phyloP scores from a whole-genome alignment of 257 asterid species.

The Marsdenia floribunda region DNA sequence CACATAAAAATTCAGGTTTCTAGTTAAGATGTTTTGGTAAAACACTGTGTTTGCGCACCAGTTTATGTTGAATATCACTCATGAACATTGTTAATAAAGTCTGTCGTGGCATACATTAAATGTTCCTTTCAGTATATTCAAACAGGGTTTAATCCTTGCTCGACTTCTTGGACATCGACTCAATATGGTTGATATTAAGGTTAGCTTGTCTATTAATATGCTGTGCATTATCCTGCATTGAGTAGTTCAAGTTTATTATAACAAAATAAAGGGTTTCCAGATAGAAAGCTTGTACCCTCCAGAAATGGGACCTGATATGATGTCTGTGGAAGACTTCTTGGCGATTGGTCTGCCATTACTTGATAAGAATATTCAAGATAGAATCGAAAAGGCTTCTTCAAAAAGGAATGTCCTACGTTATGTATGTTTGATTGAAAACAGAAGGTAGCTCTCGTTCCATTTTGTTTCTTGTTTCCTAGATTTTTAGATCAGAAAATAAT shows the following conservation, averaged over 20 bases:
- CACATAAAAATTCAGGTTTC: neutral
- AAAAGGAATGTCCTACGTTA: slow-evolving; percentile 88
- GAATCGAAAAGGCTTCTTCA: slow-evolving; percentile 54
- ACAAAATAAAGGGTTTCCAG: slow-evolving; percentile 27
- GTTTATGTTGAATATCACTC: neutral
- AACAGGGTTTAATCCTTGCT: slow-evolving; percentile 86
- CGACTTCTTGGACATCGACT: slow-evolving; percentile 81
- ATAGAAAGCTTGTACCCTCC: slow-evolving; percentile 86
- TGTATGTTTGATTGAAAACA: slow-evolving; percentile 69
- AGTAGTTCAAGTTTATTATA: neutral
- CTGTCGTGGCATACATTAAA: neutral
- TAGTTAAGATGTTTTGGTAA: neutral
- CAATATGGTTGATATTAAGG: slow-evolving; percentile 69
- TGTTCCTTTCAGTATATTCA: slow-evolving; percentile 10
- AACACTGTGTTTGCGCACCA: neutral
- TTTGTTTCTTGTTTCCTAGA: neutral
- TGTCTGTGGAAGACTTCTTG: slow-evolving; percentile 73
- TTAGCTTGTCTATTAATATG: slow-evolving; percentile 18
- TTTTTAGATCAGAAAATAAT: neutral
- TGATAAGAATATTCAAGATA: slow-evolving; percentile 53
- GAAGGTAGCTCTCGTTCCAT: slow-evolving; percentile 42
- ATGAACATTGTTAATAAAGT: no score
- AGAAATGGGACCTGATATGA: slow-evolving; percentile 71
- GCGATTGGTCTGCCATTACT: slow-evolving; percentile 66
- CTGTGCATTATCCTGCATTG: neutral